Evolutionary conservation across 1,139 yeast genomes (phyloP).

Genomic region (Pichia sp.): DNA sequence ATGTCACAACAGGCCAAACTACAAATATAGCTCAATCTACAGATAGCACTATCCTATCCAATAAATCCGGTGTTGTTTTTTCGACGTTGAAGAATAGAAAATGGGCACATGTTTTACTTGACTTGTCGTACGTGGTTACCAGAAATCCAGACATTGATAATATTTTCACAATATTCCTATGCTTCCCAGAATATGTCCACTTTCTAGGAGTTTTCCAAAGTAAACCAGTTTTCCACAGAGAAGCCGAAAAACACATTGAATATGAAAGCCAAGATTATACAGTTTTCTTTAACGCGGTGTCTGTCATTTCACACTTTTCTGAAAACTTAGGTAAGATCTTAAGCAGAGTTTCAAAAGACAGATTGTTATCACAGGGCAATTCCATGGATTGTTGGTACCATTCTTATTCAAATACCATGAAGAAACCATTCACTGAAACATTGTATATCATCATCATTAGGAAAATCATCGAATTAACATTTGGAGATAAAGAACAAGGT

Average conservation of each 20-base stretch:
- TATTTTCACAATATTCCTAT: conserved; percentile 32
- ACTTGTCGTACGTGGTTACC: conserved; percentile 73
- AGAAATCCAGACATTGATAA: conserved; percentile 51
- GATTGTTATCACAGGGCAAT: conserved; percentile 19
- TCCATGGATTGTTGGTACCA: conserved; percentile 22
- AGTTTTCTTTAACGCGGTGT: conserved; percentile 74
- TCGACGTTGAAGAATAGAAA: conserved; percentile 68
- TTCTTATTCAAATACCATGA: conserved; percentile 20
- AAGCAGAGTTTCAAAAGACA: conserved; percentile 30
- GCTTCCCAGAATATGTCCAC: conserved; percentile 54
- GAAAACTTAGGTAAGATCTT: conserved; percentile 56
- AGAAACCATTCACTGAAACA: conserved; percentile 22
- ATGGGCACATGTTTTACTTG: conserved; percentile 85
- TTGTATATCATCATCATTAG: conserved; percentile 19
- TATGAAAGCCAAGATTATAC: conserved; percentile 89
- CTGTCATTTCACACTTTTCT: conserved; percentile 63
- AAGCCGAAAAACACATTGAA: conserved; percentile 81
- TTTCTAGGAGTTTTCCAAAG: conserved; percentile 76
- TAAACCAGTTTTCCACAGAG: conserved; percentile 71
- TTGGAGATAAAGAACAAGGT: conserved; percentile 5
- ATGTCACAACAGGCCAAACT: conserved; percentile 58
- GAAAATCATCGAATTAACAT: conserved; percentile 17
- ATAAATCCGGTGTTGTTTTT: conserved; percentile 43
- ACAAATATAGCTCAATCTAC: conserved; percentile 42
- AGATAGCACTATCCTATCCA: conserved; percentile 28